Evolutionary conservation across 306 rosid genomes (phyloP).

Genomic region (Cyclanthera cordifolia): DNA sequence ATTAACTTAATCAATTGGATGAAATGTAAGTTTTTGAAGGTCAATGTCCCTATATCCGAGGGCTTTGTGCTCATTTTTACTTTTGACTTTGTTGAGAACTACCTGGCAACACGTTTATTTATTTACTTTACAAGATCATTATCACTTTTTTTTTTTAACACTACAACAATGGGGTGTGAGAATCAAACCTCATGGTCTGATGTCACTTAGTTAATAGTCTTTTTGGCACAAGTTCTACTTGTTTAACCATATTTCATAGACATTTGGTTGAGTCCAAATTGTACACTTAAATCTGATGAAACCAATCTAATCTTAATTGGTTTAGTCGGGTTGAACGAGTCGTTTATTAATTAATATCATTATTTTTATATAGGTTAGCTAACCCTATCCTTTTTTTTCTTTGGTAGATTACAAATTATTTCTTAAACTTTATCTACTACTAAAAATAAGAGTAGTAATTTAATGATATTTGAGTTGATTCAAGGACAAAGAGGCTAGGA

Average conservation of each 20-base stretch:
- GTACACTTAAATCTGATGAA: neutral
- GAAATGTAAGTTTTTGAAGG: neutral
- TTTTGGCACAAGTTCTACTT: too few relatives aligned
- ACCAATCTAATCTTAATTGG: neutral
- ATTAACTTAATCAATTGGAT: slow-evolving; percentile 3
- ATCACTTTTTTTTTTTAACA: too few relatives aligned
- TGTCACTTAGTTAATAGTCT: too few relatives aligned
- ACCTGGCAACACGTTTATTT: slow-evolving; percentile 6
- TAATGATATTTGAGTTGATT: too few relatives aligned
- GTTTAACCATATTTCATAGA: neutral
- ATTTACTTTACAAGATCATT: neutral
- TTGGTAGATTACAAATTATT: too few relatives aligned
- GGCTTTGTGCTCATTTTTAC: neutral
- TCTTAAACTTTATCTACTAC: too few relatives aligned
- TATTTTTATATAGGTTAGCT: too few relatives aligned
- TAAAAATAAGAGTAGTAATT: too few relatives aligned
- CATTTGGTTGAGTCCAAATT: neutral
- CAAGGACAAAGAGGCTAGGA: too few relatives aligned
- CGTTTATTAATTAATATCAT: neutral
- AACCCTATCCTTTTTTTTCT: too few relatives aligned
- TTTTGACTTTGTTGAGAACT: slow-evolving; percentile 12
- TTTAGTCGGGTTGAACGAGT: neutral
- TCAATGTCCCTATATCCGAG: neutral
- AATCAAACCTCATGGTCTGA: too few relatives aligned
- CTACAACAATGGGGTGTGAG: too few relatives aligned